phyloP scores from a whole-genome alignment of 2,329 filamentous ascomycete species.

The Aspergillus clavatus region DNA sequence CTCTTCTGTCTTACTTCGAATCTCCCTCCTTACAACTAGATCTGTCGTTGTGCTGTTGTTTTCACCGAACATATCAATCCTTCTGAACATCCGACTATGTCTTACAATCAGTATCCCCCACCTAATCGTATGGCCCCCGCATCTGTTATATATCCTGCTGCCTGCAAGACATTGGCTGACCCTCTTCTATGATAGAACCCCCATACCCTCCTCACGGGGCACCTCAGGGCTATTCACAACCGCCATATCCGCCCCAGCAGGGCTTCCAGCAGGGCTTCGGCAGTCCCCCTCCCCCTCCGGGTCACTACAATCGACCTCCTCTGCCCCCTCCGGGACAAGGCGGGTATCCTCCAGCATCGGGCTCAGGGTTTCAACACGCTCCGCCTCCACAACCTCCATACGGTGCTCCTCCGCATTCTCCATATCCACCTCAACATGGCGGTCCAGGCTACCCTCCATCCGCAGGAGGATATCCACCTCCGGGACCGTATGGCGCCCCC shows the following conservation, averaged over 20 bases:
- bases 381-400: conserved; percentile 15
- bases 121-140: conserved; percentile 5
- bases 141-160: neutral
- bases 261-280: conserved; percentile 15
- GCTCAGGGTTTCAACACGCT: conserved; percentile 12
- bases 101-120: conserved; percentile 5
- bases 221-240: conserved; percentile 22
- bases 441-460: conserved; percentile 23
- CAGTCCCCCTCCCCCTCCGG: conserved; percentile 20
- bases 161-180: neutral
- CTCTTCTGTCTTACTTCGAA: neutral
- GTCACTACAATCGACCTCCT: conserved; percentile 22
- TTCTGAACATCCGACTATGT: conserved; percentile 1
- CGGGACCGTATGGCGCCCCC: conserved; percentile 38
- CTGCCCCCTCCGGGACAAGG: conserved; percentile 30
- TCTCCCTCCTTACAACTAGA: neutral
- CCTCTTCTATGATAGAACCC: conserved; percentile 15
- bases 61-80: neutral
- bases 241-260: conserved; percentile 21
- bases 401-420: conserved; percentile 10
- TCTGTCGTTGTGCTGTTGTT: neutral
- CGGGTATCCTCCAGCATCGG: conserved; percentile 20
- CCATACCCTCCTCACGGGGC: conserved; percentile 25
- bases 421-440: conserved; percentile 14
- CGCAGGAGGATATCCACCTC: conserved; percentile 27